Conservation (phyloP, 805 yeast species). For the Barnettozyma salicaria region DNA sequence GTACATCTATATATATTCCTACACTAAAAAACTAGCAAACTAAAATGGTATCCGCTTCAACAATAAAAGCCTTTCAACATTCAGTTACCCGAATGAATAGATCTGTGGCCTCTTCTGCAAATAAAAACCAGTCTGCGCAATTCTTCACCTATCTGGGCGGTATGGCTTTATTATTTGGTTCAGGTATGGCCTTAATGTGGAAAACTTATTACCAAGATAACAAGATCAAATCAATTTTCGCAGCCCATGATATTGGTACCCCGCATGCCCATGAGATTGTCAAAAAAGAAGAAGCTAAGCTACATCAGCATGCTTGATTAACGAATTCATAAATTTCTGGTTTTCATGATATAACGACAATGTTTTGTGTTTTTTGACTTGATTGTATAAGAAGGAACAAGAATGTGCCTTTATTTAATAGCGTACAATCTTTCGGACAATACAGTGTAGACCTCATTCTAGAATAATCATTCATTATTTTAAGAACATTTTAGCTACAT, state of each 20-base stretch:
- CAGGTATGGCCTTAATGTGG: conserved; percentile 18
- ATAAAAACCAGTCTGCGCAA: conserved; percentile 5
- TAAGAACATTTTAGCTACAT: no score
- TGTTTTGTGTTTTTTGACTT: conserved; percentile 1
- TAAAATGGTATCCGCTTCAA: conserved; percentile 24
- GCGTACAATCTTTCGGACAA: no score
- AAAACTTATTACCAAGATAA: conserved; percentile 23
- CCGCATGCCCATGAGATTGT: conserved; percentile 6
- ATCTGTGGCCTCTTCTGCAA: conserved; percentile 14
- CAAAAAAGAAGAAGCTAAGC: conserved; percentile 2
- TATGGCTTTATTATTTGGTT: conserved; percentile 15
- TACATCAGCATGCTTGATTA: conserved; percentile 3
- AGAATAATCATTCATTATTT: no score
- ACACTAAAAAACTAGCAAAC: no score
- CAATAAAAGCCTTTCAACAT: conserved; percentile 20
- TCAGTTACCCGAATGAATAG: conserved; percentile 21
- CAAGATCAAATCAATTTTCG: conserved; percentile 24
- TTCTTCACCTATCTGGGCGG: conserved; percentile 20
- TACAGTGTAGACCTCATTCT: no score
- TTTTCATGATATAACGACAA: background rate
- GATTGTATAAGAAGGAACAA: background rate
- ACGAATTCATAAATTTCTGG: background rate
- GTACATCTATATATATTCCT: background rate
- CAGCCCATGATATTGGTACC: conserved; percentile 10
- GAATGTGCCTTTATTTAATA: no score